A percentile compares a stretch with the other conserved stretches of the same genome.
phyloP scores from a whole-genome alignment of 306 rosid species.

The Ormosia semicastrata region DNA sequence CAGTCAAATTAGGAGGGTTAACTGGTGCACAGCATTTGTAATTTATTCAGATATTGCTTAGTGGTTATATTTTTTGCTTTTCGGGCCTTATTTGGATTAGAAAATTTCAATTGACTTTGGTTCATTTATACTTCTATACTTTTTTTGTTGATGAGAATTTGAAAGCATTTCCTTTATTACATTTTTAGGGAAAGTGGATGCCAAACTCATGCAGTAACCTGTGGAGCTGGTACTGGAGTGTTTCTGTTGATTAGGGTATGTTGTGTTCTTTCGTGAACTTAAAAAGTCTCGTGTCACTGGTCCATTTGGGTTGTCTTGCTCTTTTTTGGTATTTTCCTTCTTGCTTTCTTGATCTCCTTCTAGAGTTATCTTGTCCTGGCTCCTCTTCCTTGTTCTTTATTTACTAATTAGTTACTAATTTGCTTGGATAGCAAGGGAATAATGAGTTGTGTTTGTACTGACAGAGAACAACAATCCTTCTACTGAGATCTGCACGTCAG shows the following conservation, averaged over 20 bases:
- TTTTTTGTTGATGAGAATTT: slow-evolving; percentile 28
- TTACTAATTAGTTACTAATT: background rate
- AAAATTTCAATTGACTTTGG: background rate
- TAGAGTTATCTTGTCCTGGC: background rate
- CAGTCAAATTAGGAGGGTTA: background rate
- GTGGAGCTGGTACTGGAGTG: slow-evolving; percentile 95
- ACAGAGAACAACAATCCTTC: slow-evolving; percentile 81
- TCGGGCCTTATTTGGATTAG: background rate
- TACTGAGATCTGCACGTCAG: slow-evolving; percentile 93
- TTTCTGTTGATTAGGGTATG: slow-evolving; percentile 85
- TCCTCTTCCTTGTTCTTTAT: background rate
- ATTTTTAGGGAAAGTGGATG: slow-evolving; percentile 78
- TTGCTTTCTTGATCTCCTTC: background rate
- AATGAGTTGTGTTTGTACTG: slow-evolving; percentile 19
- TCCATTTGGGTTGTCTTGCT: background rate
- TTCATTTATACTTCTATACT: slow-evolving; percentile 3
- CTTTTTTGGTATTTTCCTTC: background rate
- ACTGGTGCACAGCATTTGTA: background rate
- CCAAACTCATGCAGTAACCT: slow-evolving; percentile 77
- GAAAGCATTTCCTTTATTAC: slow-evolving; percentile 12
- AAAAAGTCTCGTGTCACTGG: background rate
- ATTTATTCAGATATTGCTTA: background rate
- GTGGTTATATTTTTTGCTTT: background rate
- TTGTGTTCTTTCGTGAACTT: background rate
- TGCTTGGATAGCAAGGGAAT: background rate